Conservation (phyloP, 164 flowering plant genomes). For the Berberis vulgaris region DNA sequence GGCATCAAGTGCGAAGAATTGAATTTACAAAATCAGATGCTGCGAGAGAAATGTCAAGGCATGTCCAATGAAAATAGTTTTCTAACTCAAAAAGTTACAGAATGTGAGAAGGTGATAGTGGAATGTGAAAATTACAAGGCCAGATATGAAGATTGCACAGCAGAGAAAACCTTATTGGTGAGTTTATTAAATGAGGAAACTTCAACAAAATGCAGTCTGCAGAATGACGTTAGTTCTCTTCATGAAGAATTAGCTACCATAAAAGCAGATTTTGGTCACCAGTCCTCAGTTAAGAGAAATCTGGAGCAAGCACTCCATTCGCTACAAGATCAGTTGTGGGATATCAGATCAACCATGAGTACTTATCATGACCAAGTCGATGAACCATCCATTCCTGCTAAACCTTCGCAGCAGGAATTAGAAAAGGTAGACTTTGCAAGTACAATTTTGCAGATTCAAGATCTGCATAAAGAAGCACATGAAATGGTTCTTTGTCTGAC, state of each 20-base stretch:
- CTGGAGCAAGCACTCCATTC: constrained; percentile 32
- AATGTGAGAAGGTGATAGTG: constrained; percentile 32
- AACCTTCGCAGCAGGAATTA: constrained; percentile 14
- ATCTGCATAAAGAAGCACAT: constrained; percentile 34
- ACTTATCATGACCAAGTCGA: constrained; percentile 19
- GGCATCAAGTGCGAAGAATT: constrained; percentile 40
- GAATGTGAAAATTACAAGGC: constrained; percentile 37
- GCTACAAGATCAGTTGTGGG: constrained; percentile 38
- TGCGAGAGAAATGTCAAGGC: constrained; percentile 44
- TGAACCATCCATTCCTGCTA: constrained; percentile 14
- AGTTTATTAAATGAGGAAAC: constrained; percentile 34
- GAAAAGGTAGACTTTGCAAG: constrained; percentile 24
- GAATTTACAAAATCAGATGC: constrained; percentile 34
- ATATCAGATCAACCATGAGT: constrained; percentile 23
- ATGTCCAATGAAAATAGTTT: constrained; percentile 40
- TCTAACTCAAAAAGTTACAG: constrained; percentile 43
- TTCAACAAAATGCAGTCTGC: constrained; percentile 32
- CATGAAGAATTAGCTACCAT: constrained; percentile 39
- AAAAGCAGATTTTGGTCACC: constrained; percentile 27
- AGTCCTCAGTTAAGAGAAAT: constrained; percentile 28
- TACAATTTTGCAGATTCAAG: constrained; percentile 34
- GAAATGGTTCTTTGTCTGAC: constrained; percentile 32
- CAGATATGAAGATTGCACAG: constrained; percentile 40
- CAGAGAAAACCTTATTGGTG: constrained; percentile 41
- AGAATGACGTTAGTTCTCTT: constrained; percentile 30